Evolutionary conservation across 768 basidiomycete species (phyloP), one percentile per base, ranked within the genome.

Genomic region (Suillus subalutaceus): DNA sequence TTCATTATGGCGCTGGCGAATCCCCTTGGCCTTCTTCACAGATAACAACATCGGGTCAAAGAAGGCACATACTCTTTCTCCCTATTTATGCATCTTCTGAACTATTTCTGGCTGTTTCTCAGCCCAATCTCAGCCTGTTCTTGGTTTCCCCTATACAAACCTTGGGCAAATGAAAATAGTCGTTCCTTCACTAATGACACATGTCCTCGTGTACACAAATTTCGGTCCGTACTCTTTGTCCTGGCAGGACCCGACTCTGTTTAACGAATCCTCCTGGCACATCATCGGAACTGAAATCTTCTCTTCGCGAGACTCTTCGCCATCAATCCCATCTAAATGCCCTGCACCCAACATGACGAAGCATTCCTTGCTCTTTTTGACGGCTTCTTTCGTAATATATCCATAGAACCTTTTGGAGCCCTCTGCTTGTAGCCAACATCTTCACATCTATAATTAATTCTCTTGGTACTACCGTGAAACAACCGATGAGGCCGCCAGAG

Each of bases 401-500:
- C 84, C 30, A 69, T 66, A 6, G 78, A 82, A 35, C 90, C 88
- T 7, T 74, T 32, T 82, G 83, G 77, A 67, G 64, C 32, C 72
- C 79, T 44, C 66, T 72, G n/a, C 63, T 66, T 56, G 66, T 65
- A 43, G 68, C 73, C 41, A 70, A 64, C 65, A 65, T 67, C 26
- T 67, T 72, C 43, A 67, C 72, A 62, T 68, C 77, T 43, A 74
- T 79, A 67, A 77, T 26, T 26, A 67, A n/a, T 77, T 91, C 41
- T 89, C 89, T 12, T n/a, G 46, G 5, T 48, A 6, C n/a, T n/a
- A n/a, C 48, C n/a, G 12, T 10, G 12, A 48, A 48, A 23, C 48
- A 48, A 23, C 23, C n/a, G n/a, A 48, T 6, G n/a, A 13, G 2
- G n/a, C 12, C 12, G 10, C 5, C 8, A 5, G 46, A 48, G 46